These are phyloP conservation scores for Penicillium paradoxum DNA, from an alignment of 495 filamentous ascomycete species.

Conservation along the genomic window DNA sequence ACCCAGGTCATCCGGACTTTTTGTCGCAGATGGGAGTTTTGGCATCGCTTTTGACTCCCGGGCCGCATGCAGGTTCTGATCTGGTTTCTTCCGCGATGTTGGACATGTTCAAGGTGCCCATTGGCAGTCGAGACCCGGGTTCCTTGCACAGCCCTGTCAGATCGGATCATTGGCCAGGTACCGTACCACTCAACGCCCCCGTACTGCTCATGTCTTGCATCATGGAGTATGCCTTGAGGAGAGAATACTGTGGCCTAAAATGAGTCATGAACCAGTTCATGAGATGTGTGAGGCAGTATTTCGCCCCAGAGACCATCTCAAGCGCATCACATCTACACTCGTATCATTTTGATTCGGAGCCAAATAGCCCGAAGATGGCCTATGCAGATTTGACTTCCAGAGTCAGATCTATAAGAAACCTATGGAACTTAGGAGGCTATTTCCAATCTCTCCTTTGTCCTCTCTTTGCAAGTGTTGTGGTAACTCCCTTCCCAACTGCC, in stretches of 20 bases:
- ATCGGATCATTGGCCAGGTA: constrained; percentile 6
- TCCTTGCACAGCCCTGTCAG: constrained; percentile 3
- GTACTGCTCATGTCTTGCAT: neutral
- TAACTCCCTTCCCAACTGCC: no score
- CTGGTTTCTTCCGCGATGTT: neutral
- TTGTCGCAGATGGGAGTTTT: constrained; percentile 1
- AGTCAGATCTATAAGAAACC: neutral
- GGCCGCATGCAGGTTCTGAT: constrained; percentile 1
- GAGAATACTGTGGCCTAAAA: neutral
- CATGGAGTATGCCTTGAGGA: neutral
- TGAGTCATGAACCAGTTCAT: neutral
- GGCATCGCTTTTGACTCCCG: neutral
- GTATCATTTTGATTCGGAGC: no score
- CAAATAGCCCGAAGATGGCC: no score
- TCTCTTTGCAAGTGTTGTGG: no score
- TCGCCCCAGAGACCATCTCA: no score
- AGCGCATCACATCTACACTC: no score
- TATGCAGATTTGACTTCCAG: neutral
- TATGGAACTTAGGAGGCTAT: no score
- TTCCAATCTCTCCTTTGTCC: no score
- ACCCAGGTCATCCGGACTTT: constrained; percentile 11
- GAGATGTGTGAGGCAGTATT: neutral
- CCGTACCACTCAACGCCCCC: constrained; percentile 1
- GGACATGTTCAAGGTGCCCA: neutral
- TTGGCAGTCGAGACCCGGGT: neutral